These are phyloP conservation scores for Backusella liffmaniae DNA, from an alignment of 192 early-diverging fungal species.

Conservation along the genomic window DNA sequence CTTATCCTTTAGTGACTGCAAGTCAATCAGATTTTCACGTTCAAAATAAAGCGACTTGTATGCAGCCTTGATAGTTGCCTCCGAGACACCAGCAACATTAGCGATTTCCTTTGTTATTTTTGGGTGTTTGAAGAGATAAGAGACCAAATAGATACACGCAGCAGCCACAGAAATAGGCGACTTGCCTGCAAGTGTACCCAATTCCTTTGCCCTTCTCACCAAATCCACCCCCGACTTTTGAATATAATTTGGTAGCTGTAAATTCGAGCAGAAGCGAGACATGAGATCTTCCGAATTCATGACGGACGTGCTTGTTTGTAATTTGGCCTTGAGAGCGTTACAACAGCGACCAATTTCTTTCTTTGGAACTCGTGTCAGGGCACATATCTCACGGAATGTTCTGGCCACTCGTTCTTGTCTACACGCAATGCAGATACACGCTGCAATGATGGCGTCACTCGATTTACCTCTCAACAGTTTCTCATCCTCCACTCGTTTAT, in stretches of 20 bases:
- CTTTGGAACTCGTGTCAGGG: slow-evolving; percentile 86
- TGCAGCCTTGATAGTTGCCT: slow-evolving; percentile 92
- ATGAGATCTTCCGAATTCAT: slow-evolving; percentile 76
- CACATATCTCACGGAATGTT: slow-evolving; percentile 95
- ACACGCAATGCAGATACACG: slow-evolving; percentile 94
- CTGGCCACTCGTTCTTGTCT: slow-evolving; percentile 78
- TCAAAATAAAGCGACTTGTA: slow-evolving; percentile 70
- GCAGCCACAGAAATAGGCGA: slow-evolving; percentile 91
- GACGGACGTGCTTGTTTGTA: slow-evolving; percentile 56
- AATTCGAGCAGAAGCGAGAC: slow-evolving; percentile 78
- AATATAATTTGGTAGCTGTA: slow-evolving; percentile 68
- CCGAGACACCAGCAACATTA: slow-evolving; percentile 85
- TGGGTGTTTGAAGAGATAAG: slow-evolving; percentile 66
- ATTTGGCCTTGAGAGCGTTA: slow-evolving; percentile 61
- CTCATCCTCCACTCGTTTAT: slow-evolving; percentile 80
- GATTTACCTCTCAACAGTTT: slow-evolving; percentile 81
- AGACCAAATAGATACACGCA: slow-evolving; percentile 87
- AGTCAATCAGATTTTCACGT: slow-evolving; percentile 54
- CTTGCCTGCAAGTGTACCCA: slow-evolving; percentile 87
- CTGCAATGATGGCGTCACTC: slow-evolving; percentile 82
- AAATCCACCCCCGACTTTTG: slow-evolving; percentile 73
- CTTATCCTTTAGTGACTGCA: slow-evolving; percentile 39
- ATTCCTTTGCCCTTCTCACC: slow-evolving; percentile 67
- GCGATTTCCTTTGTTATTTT: slow-evolving; percentile 80
- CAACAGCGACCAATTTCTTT: slow-evolving; percentile 92